These are phyloP conservation scores for Cyberlindnera mycetangii DNA, from an alignment of 805 yeast species.

Conservation along the genomic window DNA sequence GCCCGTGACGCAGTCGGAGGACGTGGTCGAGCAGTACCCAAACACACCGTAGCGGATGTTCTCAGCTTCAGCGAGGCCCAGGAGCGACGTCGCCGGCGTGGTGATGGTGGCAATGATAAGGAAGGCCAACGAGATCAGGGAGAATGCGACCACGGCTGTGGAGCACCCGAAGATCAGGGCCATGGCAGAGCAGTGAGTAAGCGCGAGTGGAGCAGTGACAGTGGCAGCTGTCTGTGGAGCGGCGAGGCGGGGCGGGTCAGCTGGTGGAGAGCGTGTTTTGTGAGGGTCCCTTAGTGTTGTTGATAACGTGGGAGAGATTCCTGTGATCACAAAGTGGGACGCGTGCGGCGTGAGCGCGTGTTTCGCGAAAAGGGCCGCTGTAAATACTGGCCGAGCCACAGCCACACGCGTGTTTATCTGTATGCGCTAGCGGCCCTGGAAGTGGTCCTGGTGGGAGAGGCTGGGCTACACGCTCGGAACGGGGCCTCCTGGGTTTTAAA, in stretches of 20 bases:
- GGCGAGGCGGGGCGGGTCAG: neutral
- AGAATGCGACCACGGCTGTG: slow-evolving; percentile 42
- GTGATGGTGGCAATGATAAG: slow-evolving; percentile 59
- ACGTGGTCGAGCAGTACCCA: slow-evolving; percentile 51
- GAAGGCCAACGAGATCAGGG: slow-evolving; percentile 56
- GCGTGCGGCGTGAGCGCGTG: too few relatives aligned
- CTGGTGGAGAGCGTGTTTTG: neutral
- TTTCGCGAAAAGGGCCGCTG: neutral
- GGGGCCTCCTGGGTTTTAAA: too few relatives aligned
- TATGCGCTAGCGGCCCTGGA: too few relatives aligned
- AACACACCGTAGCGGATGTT: slow-evolving; percentile 56
- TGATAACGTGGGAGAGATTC: neutral
- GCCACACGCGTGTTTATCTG: too few relatives aligned
- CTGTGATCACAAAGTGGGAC: slow-evolving; percentile 5
- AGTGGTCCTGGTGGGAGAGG: too few relatives aligned
- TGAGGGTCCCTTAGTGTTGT: neutral
- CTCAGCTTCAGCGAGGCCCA: slow-evolving; percentile 48
- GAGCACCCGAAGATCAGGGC: slow-evolving; percentile 38
- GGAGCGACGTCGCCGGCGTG: slow-evolving; percentile 50
- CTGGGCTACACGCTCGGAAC: too few relatives aligned
- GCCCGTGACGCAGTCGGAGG: slow-evolving; percentile 39
- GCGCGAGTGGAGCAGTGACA: neutral
- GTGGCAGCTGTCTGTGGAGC: neutral
- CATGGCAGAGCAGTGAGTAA: slow-evolving; percentile 7
- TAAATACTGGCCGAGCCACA: too few relatives aligned